phyloP scores from a whole-genome alignment of 2,329 filamentous ascomycete genomes.

The Graphium sp. region DNA sequence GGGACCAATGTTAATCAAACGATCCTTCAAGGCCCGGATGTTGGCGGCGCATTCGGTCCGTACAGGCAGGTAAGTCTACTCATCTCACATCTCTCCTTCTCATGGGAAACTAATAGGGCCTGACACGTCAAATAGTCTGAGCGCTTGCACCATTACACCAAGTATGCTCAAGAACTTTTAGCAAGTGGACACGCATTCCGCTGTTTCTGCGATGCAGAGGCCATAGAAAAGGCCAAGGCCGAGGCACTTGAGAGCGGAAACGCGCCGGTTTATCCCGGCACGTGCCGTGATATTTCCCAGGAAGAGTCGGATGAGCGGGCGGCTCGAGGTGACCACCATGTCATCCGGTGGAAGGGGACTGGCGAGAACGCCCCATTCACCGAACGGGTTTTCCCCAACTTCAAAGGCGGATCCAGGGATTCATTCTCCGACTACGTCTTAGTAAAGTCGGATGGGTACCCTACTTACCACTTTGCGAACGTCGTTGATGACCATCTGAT shows the following conservation, averaged over 20 bases:
- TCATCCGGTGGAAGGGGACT: constrained; percentile 58
- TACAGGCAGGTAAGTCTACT: constrained; percentile 56
- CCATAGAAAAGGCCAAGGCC: constrained; percentile 50
- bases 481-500: constrained; percentile 93
- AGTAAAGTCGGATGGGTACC: constrained; percentile 78
- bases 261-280: constrained; percentile 37
- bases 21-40: constrained; percentile 45
- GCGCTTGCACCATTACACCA: constrained; percentile 53
- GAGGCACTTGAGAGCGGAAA: constrained; percentile 35
- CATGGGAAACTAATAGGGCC: too few relatives aligned
- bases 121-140: constrained; percentile 43
- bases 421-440: constrained; percentile 70
- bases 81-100: background rate
- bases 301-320: constrained; percentile 58
- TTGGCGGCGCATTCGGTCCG: constrained; percentile 67
- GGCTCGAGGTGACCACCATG: constrained; percentile 50
- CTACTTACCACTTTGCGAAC: constrained; percentile 94
- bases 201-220: constrained; percentile 72
- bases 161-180: constrained; percentile 54
- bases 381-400: constrained; percentile 66
- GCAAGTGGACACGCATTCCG: constrained; percentile 64
- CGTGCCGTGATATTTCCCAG: constrained; percentile 49
- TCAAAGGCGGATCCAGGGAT: constrained; percentile 36
- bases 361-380: constrained; percentile 12
- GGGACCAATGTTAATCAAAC: constrained; percentile 3